Evolutionary conservation across 257 asterid species (phyloP).

Genomic region (Ligustrum vulgare): DNA sequence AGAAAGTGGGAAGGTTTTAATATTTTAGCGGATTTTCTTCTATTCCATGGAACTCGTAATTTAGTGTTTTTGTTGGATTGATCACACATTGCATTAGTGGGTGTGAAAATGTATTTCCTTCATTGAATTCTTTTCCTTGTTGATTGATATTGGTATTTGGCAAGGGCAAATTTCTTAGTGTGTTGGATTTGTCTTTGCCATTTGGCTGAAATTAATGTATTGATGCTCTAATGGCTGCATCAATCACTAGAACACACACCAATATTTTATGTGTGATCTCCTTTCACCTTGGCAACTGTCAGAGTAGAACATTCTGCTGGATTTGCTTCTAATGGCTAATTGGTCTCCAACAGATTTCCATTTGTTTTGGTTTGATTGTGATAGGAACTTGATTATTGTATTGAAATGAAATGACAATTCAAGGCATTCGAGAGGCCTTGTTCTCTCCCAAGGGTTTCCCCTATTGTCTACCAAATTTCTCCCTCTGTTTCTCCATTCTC

Average conservation of each 20-base stretch:
- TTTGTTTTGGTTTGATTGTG: not conserved
- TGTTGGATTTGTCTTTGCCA: conserved; percentile 5
- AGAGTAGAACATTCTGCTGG: not conserved
- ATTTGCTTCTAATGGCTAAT: conserved; percentile 3
- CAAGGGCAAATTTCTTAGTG: conserved; percentile 3
- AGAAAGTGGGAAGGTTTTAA: not conserved
- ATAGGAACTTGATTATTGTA: too few relatives aligned
- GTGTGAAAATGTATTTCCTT: not conserved
- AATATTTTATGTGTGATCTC: not conserved
- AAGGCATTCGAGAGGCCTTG: too few relatives aligned
- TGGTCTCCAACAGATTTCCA: not conserved
- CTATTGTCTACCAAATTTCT: too few relatives aligned
- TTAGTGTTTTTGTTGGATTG: not conserved
- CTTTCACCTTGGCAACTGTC: not conserved
- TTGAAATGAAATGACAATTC: too few relatives aligned
- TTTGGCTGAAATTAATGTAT: conserved; percentile 15
- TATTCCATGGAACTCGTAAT: not conserved
- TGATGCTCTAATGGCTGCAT: not conserved
- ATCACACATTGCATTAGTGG: not conserved
- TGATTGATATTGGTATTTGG: not conserved
- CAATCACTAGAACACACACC: not conserved
- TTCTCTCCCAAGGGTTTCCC: too few relatives aligned
- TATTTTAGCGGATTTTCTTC: not conserved
- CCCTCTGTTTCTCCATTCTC: too few relatives aligned
- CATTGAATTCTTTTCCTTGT: not conserved